Evolutionary conservation across 2,329 filamentous ascomycete genomes (phyloP), one percentile per base, ranked within the genome.

Genomic region (Trichophyton rubrum): DNA sequence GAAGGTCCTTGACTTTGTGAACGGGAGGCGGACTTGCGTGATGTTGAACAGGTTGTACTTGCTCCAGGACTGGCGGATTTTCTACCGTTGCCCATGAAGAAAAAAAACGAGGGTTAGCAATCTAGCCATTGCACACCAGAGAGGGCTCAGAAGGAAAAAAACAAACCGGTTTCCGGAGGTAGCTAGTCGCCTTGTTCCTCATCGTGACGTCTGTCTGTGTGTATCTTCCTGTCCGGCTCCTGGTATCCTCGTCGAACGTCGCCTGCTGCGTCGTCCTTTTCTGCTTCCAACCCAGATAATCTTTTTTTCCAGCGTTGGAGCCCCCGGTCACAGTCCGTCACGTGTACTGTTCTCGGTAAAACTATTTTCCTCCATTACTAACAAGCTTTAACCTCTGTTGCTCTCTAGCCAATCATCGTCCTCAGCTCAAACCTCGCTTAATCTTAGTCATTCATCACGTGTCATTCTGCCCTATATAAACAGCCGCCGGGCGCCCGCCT

Each of bases 21-120:
- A 70, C 17, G 80, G 82, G 1, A 73, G 69, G 49, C 68, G 75
- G 38, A 82, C 69, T 66, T 82, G 81, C 58, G 79, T 77, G 66
- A 99, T 77, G 77, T 96, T 96, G 83, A 89, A 99, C 65, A 99
- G 81, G 72, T 95, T 96, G 80, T 90, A 90, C 78, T 96, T 95
- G 80, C 90, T 95, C 93, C 92, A 96, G 79, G 90, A 90, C 79
- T 93, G 89, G 69, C 92, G 87, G 74, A 96, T 74, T 88, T 90
- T 95, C 91, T 97, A 72, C 7, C 40, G 22, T 24, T 3, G 22
- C 22, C 22, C 27, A 30, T 7, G 27, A 30, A 30, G 27, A 6
- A 56, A 38, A 20, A 20, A 45, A 7, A 11, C 15, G 15, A 33
- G 24, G 2, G 22, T 47, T 47, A 22, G 43, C 43, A 47, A 4